Percentiles rank a stretch among this genome's conserved stretches.
Conservation (phyloP, 2,329 filamentous ascomycete genomes). For the Ciborinia camelliae region DNA sequence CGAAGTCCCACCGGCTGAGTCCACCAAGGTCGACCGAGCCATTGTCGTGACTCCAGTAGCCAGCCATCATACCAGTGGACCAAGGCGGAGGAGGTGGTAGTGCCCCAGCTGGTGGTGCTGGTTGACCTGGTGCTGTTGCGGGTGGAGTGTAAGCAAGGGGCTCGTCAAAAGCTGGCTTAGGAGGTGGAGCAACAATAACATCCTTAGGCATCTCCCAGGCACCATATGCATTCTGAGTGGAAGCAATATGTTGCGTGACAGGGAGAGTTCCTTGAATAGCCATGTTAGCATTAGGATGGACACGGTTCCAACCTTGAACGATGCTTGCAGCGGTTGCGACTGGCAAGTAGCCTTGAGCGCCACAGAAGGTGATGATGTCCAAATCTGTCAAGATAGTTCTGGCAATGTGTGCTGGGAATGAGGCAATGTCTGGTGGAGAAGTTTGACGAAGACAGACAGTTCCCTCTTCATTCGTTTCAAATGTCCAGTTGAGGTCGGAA, state of each 20-base stretch:
- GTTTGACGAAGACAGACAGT: constrained; percentile 23
- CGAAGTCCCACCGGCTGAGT: background rate
- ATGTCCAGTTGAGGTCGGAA: constrained; percentile 26
- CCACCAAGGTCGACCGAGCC: background rate
- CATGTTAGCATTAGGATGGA: background rate
- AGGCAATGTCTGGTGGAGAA: constrained; percentile 21
- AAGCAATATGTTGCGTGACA: constrained; percentile 8
- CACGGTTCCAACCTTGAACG: background rate
- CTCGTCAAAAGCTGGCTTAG: background rate
- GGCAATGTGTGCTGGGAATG: constrained; percentile 23
- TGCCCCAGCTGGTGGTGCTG: background rate
- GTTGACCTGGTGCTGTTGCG: background rate
- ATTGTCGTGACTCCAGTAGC: constrained; percentile 6
- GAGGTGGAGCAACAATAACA: background rate
- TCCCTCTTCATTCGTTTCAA: constrained; percentile 19
- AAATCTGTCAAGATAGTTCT: constrained; percentile 27
- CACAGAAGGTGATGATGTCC: constrained; percentile 29
- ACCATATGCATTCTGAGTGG: constrained; percentile 14
- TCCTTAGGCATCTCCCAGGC: constrained; percentile 1
- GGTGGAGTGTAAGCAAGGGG: background rate
- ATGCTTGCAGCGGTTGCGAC: background rate
- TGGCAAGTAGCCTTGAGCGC: constrained; percentile 8
- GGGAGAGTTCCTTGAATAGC: constrained; percentile 3
- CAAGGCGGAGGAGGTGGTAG: background rate
- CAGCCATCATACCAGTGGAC: constrained; percentile 16